Base-by-base conservation (phyloP, 1,284 basidiomycete genomes). In the Cryptococcus sp. region DNA sequence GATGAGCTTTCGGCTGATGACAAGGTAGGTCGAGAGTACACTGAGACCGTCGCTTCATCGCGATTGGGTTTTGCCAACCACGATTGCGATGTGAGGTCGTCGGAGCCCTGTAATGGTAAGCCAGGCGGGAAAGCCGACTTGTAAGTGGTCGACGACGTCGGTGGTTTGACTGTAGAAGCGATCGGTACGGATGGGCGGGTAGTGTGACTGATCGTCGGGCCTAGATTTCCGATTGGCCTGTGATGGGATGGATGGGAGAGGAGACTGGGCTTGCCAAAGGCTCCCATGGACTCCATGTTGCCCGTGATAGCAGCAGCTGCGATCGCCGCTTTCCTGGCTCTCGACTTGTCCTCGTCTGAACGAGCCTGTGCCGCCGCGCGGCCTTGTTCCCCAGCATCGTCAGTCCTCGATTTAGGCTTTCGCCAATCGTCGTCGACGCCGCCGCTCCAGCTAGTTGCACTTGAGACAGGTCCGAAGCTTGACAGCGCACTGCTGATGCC, bases 341-440 rank as follows among this genome's bases (percentile, higher is more conserved):
- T 30, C 11, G 61, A 15, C 38, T 38, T 35, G 30, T 47, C 45
- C 11, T 62, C 52, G n/a, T 51, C 53, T 13, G 52, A 54, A 35
- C 16, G 38, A 17, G 23, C 30, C 15, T 45, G 30, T 41, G 30
- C 45, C 46, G 27, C 20, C 46, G 46, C 10, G 45, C 20, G 22
- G 20, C 19, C 39, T 23, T 42, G 22, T 52, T 35, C 47, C 19
- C 46, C 20, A 35, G 22, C 46, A 17, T n/a, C 25, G 25, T 11
- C 45, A n/a, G 52, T 39, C 64, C 55, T 23, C 52, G 51, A 35
- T 10, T 35, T 39, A 54, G 59, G 47, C 41, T 52, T 58, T 22
- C 73, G 64, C 71, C 71, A 71, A 62, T 69, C 65, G 30, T 71
- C 70, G 17, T 65, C 63, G 0, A 55, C 64, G 22, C 61, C 65